Conservation (phyloP, 1,139 yeast species). For the Blastobotrys apis region DNA sequence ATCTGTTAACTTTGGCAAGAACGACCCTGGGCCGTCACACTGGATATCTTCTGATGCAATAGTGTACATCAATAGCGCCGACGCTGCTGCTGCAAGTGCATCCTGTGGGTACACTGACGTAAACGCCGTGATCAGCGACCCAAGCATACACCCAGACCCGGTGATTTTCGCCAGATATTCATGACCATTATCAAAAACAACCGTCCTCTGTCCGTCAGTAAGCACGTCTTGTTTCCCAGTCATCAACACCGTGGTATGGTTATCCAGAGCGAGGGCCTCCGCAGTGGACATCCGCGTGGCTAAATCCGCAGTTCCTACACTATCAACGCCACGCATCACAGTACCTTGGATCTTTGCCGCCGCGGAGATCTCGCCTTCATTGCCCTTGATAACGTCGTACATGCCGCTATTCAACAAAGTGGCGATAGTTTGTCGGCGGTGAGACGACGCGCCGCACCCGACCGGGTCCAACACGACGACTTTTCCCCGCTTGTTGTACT, state of each 20-base stretch:
- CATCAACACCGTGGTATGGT: conserved; percentile 63
- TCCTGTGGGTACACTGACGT: conserved; percentile 33
- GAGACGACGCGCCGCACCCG: conserved; percentile 77
- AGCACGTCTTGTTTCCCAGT: conserved; percentile 56
- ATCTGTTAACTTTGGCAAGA: conserved; percentile 47
- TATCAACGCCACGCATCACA: conserved; percentile 57
- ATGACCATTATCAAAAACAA: conserved; percentile 55
- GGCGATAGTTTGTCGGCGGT: conserved; percentile 49
- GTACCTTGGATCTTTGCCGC: conserved; percentile 38
- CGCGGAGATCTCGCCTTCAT: conserved; percentile 71
- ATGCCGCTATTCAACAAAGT: conserved; percentile 54
- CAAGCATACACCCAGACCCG: conserved; percentile 85
- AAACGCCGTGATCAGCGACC: conserved; percentile 64
- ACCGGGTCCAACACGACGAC: conserved; percentile 87
- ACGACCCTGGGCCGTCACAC: conserved; percentile 47
- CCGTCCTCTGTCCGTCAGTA: conserved; percentile 38
- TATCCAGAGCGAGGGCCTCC: conserved; percentile 49
- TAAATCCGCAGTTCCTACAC: conserved; percentile 36
- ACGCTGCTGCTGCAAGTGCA: conserved; percentile 44
- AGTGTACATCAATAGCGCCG: conserved; percentile 62
- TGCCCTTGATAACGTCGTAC: conserved; percentile 76
- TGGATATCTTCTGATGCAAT: conserved; percentile 49
- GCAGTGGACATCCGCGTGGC: conserved; percentile 37
- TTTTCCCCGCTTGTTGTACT: conserved; percentile 53
- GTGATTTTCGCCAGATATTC: conserved; percentile 69